Base-by-base conservation (phyloP, 805 yeast genomes). In the Ogataea salicorniae region DNA sequence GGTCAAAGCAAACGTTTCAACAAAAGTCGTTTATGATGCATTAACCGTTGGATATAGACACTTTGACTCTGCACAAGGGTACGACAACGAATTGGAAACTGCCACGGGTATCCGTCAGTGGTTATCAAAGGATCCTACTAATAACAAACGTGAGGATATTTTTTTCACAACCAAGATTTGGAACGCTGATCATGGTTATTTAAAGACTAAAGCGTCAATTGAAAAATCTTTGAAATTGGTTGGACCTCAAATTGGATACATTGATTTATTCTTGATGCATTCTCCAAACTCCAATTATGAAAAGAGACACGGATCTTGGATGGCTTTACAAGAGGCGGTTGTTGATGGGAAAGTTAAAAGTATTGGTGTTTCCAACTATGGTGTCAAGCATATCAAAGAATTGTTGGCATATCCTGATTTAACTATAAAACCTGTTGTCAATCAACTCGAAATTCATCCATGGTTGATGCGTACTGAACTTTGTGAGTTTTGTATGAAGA, bases 31-130 rank as follows among this genome's bases (percentile, higher is more conserved):
- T 0, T 72, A 76, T 56, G 62, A 72, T 35, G 92, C 92, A 1
- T 71, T 86, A 51, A 66, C 71, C 36, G 69, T 66, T 23, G 94
- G 94, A 0, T 87, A 84, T 62, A 75, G 94, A 54, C 92, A 83
- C 58, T 68, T 87, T 49, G 94, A 87, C 60, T 70, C 83, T 17
- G 96, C 95, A 6, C 80, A 74, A 9, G 63, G 64, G n/a, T 87
- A 87, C 67, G 67, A 69, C 11, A 87, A 87, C 66, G 88, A 85
- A 60, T 53, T 53, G 15, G 84, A 81, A 53, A 79, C 79, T 5
- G 81, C 80, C 17, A 70, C 74, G 42, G 94, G 84, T 5, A 76
- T 85, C 39, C 63, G 70, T 17, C 61, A 67, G 45, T 85, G 69
- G 69, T 14, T 65, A 4, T 50, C 41, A 5, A 62, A 55, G 17